Conservation (phyloP, 2,329 filamentous ascomycete genomes). For the Fusarium buharicum region DNA sequence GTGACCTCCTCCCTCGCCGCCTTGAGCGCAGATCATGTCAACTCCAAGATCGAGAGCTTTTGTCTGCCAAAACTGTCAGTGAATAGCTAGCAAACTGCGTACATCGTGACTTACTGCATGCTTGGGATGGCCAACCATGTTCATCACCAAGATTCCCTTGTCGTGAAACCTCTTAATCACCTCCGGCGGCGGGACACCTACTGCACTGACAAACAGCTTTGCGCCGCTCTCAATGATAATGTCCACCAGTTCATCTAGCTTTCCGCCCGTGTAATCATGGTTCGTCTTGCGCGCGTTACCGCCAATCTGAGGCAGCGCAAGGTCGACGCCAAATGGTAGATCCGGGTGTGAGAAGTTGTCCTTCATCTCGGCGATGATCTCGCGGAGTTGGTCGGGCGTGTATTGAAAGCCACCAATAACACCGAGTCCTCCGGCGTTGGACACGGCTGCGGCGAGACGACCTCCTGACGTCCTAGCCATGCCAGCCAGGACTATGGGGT, state of each 20-base stretch:
- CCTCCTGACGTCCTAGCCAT: conserved; percentile 90
- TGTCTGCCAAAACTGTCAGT: conserved; percentile 35
- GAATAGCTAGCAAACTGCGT: not conserved
- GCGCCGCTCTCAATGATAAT: conserved; percentile 88
- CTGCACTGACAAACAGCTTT: conserved; percentile 84
- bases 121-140: conserved; percentile 94
- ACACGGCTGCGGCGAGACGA: conserved; percentile 83
- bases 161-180: conserved; percentile 82
- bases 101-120: conserved; percentile 69
- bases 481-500: conserved; percentile 91
- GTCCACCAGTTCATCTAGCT: conserved; percentile 86
- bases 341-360: conserved; percentile 71
- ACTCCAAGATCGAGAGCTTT: conserved; percentile 89
- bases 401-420: conserved; percentile 78
- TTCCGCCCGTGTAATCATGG: conserved; percentile 93
- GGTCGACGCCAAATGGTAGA: conserved; percentile 89
- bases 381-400: conserved; percentile 77
- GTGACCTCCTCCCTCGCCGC: conserved; percentile 92
- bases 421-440: conserved; percentile 86
- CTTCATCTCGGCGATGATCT: conserved; percentile 89
- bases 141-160: conserved; percentile 88
- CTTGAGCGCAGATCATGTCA: conserved; percentile 91
- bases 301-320: conserved; percentile 90
- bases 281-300: conserved; percentile 88
- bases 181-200: conserved; percentile 81